Conservation (phyloP, 257 asterid species). For the Fraxinus cuspidata region DNA sequence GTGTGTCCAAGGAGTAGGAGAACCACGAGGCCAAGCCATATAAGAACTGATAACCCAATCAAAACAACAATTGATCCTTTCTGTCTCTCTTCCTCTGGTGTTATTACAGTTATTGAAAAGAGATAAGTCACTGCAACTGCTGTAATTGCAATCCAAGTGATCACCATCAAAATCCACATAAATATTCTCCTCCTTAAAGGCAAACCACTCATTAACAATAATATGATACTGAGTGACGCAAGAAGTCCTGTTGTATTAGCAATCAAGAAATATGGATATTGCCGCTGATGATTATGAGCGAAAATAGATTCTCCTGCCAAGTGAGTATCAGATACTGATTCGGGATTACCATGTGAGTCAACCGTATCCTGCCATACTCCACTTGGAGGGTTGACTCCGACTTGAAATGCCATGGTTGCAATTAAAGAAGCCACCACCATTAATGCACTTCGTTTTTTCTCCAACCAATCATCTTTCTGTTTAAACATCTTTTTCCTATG, state of each 20-base stretch:
- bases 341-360: constrained; percentile 9
- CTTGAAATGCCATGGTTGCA: no score
- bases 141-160: constrained; percentile 37
- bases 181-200: constrained; percentile 22
- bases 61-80: neutral
- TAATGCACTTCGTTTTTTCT: no score
- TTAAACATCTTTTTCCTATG: no score
- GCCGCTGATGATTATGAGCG: neutral
- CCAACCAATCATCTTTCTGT: no score
- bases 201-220: constrained; percentile 34
- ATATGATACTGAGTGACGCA: constrained; percentile 36
- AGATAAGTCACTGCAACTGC: constrained; percentile 24
- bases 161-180: constrained; percentile 36
- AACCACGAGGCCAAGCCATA: constrained; percentile 26
- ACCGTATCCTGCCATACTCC: no score
- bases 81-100: neutral
- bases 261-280: neutral
- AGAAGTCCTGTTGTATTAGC: constrained; percentile 26
- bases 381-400: no score
- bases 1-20: constrained; percentile 28
- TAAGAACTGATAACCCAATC: neutral
- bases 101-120: neutral
- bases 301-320: constrained; percentile 18
- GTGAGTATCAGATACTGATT: neutral
- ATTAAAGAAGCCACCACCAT: no score